Evolutionary conservation across 2,329 filamentous ascomycete species (phyloP).

Genomic region (Phialocephala sp.): DNA sequence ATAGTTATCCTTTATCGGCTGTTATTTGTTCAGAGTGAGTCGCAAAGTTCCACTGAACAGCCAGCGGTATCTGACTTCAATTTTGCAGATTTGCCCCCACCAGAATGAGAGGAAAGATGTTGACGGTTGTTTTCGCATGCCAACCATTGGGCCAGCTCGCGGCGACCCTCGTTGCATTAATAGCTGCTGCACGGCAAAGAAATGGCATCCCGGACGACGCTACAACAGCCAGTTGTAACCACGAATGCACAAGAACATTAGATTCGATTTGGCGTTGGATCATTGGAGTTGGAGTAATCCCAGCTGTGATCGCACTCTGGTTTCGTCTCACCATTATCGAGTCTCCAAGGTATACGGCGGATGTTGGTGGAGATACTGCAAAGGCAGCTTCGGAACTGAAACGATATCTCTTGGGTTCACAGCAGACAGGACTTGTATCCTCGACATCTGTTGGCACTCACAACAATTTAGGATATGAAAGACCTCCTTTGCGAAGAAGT

Average conservation of each 20-base stretch:
- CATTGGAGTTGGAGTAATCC: slow-evolving; percentile 66
- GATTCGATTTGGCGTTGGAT: slow-evolving; percentile 73
- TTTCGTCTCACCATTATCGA: slow-evolving; percentile 72
- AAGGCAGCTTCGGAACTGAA: slow-evolving; percentile 33
- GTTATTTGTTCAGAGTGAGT: slow-evolving; percentile 71
- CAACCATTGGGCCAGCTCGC: slow-evolving; percentile 71
- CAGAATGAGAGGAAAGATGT: slow-evolving; percentile 69
- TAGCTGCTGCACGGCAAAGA: slow-evolving; percentile 61
- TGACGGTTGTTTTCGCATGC: slow-evolving; percentile 72
- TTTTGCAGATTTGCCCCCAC: slow-evolving; percentile 54
- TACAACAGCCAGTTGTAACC: slow-evolving; percentile 55
- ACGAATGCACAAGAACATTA: slow-evolving; percentile 62
- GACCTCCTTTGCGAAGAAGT: not conserved
- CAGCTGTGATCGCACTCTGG: slow-evolving; percentile 66
- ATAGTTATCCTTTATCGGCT: slow-evolving; percentile 64
- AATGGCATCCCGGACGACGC: slow-evolving; percentile 41
- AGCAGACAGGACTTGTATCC: slow-evolving; percentile 15
- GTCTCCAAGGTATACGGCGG: slow-evolving; percentile 67
- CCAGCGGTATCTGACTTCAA: not conserved
- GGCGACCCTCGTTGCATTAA: slow-evolving; percentile 68
- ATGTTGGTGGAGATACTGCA: slow-evolving; percentile 52
- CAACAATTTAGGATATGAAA: not conserved
- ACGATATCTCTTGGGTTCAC: slow-evolving; percentile 25
- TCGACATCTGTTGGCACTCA: slow-evolving; percentile 9
- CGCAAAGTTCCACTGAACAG: not conserved